Base-by-base conservation (phyloP, 768 basidiomycete species). In the Agaricus subrufescens region DNA sequence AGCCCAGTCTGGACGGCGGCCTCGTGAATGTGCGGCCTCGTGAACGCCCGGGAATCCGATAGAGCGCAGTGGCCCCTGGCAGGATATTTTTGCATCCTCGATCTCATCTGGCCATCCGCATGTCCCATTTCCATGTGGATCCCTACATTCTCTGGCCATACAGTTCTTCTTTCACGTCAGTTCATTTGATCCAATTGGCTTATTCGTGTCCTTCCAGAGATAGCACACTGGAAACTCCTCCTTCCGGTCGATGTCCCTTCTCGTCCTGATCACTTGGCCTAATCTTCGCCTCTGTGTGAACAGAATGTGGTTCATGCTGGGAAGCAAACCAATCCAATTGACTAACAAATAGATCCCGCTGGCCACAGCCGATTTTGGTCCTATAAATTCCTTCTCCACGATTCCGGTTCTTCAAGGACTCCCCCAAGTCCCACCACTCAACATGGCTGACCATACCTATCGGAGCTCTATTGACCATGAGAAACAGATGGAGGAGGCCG, bases 101-200 rank as follows among this genome's bases (percentile, higher is more conserved):
- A 50, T 50, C 49, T 26, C 29, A 48, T 47, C 48, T 43, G 49
- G 47, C 45, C 55, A 56, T 45, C 48, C 37, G 48, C 25, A 39
- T 45, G 23, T 50, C 46, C 49, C 43, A 44, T 38, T 7, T n/a
- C 55, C 55, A 56, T 56, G 55, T 27, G 55, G 48, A 38, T 46
- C 40, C 26, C 14, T 7, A 26, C 34, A 50, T 56, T 56, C 54
- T 34, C 44, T 15, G 3, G 14, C 30, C 40, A 42, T 29, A 23
- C 19, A 29, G 26, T 50, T 11, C 45, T 49, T 31, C 26, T 27
- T 49, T 48, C 19, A 43, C 31, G 40, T 40, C 30, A 42, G n/a
- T 23, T 37, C 45, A 23, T 30, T 23, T 8, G 42, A 19, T 44
- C 39, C 19, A 25, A 43, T 43, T 56, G 27, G 10, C n/a, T 43